These are phyloP conservation scores for Calophaca sinica DNA, from an alignment of 306 rosid species.

Conservation along the genomic window DNA sequence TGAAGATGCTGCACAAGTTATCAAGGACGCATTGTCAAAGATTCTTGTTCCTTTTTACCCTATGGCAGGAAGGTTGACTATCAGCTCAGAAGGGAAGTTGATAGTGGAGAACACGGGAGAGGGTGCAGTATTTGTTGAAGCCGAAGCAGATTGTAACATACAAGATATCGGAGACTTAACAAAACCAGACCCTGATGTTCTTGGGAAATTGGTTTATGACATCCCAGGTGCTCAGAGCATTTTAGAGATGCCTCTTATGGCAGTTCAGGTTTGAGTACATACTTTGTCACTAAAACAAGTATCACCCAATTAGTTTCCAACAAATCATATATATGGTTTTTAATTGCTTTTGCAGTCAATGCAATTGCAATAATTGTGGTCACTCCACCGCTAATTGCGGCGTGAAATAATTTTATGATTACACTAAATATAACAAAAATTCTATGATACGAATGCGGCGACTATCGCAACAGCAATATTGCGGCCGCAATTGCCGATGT, in stretches of 20 bases:
- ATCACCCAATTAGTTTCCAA: background rate
- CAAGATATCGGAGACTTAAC: conserved; percentile 48
- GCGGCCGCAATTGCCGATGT: no score
- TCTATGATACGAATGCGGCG: no score
- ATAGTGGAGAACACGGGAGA: conserved; percentile 78
- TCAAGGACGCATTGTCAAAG: conserved; percentile 63
- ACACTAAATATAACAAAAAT: no score
- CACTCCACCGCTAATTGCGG: no score
- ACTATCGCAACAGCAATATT: no score
- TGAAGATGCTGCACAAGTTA: conserved; percentile 59
- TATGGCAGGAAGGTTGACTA: conserved; percentile 61
- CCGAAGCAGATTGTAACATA: conserved; percentile 70
- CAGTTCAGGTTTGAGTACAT: conserved; percentile 76
- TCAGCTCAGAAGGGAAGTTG: conserved; percentile 78
- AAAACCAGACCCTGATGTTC: conserved; percentile 65
- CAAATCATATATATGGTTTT: no score
- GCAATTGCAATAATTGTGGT: no score
- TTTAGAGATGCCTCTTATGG: conserved; percentile 81
- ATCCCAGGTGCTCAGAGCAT: conserved; percentile 74
- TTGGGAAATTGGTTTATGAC: conserved; percentile 72
- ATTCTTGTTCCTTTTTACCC: conserved; percentile 81
- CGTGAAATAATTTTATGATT: no score
- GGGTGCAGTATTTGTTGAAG: conserved; percentile 88
- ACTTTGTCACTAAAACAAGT: background rate
- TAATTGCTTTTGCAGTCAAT: no score